Percentiles rank a stretch among this genome's conserved stretches.
Conservation (phyloP, 192 early-diverging fungal genomes). For the Helicostylum pulchrum region DNA sequence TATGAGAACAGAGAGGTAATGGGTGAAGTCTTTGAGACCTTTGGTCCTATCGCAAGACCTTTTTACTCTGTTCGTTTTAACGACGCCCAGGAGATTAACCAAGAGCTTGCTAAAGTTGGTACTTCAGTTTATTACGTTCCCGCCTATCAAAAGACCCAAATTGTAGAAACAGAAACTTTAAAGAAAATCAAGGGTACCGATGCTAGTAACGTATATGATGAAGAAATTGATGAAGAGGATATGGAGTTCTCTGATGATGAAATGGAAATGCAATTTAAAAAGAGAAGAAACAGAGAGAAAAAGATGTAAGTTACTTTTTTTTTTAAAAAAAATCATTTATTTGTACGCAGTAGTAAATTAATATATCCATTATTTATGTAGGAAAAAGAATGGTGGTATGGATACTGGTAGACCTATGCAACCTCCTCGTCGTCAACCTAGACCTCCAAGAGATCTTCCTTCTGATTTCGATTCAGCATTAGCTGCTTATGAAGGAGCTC, state of each 20-base stretch:
- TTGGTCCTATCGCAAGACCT: slow-evolving; percentile 85
- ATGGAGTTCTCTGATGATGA: background rate
- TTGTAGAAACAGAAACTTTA: slow-evolving; percentile 65
- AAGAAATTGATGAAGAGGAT: slow-evolving; percentile 77
- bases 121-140: slow-evolving; percentile 61
- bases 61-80: slow-evolving; percentile 82
- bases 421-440: background rate
- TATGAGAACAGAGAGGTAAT: slow-evolving; percentile 58
- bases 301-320: slow-evolving; percentile 31
- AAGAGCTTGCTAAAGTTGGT: slow-evolving; percentile 38
- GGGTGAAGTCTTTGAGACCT: slow-evolving; percentile 83
- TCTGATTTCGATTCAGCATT: slow-evolving; percentile 9
- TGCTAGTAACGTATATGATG: slow-evolving; percentile 91
- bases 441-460: background rate
- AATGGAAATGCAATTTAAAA: slow-evolving; percentile 78
- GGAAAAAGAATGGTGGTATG: slow-evolving; percentile 21
- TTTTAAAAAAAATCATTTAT: no score
- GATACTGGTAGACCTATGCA: slow-evolving; percentile 12
- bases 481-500: slow-evolving; percentile 6
- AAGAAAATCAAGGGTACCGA: slow-evolving; percentile 77
- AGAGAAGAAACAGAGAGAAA: slow-evolving; percentile 44
- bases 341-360: no score
- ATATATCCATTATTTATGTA: no score
- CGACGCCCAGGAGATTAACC: slow-evolving; percentile 56
- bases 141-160: slow-evolving; percentile 51